Base-by-base conservation (phyloP, 1,139 yeast species). In the Diutina sp. region DNA sequence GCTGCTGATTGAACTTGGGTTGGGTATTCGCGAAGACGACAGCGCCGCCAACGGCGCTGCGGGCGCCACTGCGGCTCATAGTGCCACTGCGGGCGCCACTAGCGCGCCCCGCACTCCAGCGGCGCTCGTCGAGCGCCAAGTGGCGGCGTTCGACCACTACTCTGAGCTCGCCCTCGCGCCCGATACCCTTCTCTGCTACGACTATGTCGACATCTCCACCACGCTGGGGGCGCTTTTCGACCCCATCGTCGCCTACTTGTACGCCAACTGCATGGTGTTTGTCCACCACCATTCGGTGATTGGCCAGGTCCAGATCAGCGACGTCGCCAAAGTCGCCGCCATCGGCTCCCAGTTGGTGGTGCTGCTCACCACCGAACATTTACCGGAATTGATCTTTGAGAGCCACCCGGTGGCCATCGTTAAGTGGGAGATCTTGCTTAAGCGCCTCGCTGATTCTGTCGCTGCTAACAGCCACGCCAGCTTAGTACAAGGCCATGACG, bases 351-450 rank as follows among this genome's bases (percentile, higher is more conserved):
- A 50, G 16, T 30, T 50, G 41, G 28, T 32, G 41, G 21, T 50
- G n/a, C 32, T 38, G 44, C 35, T 50, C n/a, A n/a, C 28, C 28
- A n/a, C 44, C n/a, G 41, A n/a, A 6, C 28, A 50, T 6, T 38
- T 50, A 18, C 53, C 53, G 7, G 53, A 50, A 9, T 9, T 50
- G 12, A 50, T 50, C 28, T 30, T 50, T 18, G 53, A 50, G 8
- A 38, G 32, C 25, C 53, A 50, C 28, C 53, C 53, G 2, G 53
- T 50, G 45, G 53, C 53, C 41, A 32, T 50, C n/a, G 53, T 50
- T 12, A 50, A 50, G n/a, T 50, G 53, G 53, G 53, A 50, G 25
- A 50, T 50, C 11, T 11, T 50, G 4, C n/a, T 47, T 6, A 47
- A 47, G 16, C 29, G 35, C 3, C 16, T 47, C 7, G 44, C 32